Evolutionary conservation across 2,329 filamentous ascomycete species (phyloP).

Genomic region (Botrytis byssoidea): DNA sequence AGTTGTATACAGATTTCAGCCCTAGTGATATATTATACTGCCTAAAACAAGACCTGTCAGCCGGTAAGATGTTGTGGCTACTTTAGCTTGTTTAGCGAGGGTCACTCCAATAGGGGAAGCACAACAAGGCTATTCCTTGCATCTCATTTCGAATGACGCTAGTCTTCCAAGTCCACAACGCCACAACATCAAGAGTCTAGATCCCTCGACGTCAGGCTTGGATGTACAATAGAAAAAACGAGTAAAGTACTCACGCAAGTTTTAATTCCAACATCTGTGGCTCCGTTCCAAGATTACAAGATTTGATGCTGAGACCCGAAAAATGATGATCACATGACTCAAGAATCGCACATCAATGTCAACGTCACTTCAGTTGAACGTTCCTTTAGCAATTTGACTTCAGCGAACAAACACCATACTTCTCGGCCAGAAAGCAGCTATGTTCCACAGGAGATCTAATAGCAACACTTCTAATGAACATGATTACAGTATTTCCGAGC

Average conservation of each 20-base stretch:
- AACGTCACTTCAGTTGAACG: not conserved
- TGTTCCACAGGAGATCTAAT: not conserved
- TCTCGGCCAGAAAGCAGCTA: rapidly evolving
- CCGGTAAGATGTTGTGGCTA: not conserved
- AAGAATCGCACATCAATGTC: not conserved
- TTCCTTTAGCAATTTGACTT: not conserved
- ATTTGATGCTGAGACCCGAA: not conserved
- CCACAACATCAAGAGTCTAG: not conserved
- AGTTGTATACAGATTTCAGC: rapidly evolving
- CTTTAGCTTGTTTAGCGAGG: not conserved
- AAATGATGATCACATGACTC: not conserved
- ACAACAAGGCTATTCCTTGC: not conserved
- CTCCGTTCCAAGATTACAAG: no score
- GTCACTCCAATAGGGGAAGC: not conserved
- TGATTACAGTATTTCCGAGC: rapidly evolving
- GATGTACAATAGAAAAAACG: not conserved
- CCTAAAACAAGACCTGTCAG: not conserved
- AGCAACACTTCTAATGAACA: no score
- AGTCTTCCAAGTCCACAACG: not conserved
- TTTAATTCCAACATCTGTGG: rapidly evolving
- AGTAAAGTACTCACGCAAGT: not conserved
- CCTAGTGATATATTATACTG: not conserved
- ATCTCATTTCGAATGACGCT: not conserved
- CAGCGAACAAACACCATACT: not conserved
- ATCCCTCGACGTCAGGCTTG: rapidly evolving